Conservation (phyloP, 495 filamentous ascomycete species). For the Hypomontagnella monticulosa region DNA sequence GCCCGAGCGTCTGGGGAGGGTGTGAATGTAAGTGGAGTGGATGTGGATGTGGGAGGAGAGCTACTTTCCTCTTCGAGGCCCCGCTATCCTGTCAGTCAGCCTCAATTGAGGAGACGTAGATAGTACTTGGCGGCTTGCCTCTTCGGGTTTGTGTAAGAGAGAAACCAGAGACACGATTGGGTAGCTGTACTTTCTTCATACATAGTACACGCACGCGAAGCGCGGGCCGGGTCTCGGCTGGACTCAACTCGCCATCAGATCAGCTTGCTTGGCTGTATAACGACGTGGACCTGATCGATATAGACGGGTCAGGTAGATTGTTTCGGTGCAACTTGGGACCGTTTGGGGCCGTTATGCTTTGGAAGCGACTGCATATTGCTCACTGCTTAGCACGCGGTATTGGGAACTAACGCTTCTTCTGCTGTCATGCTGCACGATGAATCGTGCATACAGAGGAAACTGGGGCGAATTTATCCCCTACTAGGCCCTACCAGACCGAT, state of each 20-base stretch:
- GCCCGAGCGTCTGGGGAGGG: slow-evolving; percentile 42
- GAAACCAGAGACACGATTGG: slow-evolving; percentile 20
- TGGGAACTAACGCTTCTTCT: slow-evolving; percentile 19
- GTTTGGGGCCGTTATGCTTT: no score
- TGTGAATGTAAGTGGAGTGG: slow-evolving; percentile 39
- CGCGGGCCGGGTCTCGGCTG: slow-evolving; percentile 24
- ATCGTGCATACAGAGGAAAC: slow-evolving; percentile 35
- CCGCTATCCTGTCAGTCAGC: slow-evolving; percentile 41
- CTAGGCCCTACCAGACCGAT: slow-evolving; percentile 11
- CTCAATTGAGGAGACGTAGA: slow-evolving; percentile 36
- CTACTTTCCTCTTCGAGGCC: slow-evolving; percentile 37
- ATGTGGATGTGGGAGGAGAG: slow-evolving; percentile 26
- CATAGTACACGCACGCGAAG: slow-evolving; percentile 14
- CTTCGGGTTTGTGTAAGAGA: slow-evolving; percentile 14
- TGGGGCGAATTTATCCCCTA: slow-evolving; percentile 25
- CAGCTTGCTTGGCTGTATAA: slow-evolving; percentile 16
- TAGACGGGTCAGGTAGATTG: slow-evolving; percentile 1
- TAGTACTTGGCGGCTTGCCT: slow-evolving; percentile 28
- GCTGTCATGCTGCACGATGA: slow-evolving; percentile 37
- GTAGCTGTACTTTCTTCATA: not conserved
- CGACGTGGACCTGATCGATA: not conserved
- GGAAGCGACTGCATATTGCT: no score
- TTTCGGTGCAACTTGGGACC: no score
- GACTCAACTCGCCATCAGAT: slow-evolving; percentile 2
- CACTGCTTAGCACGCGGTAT: slow-evolving; percentile 2